Conservation (phyloP, 129 eudicot genomes). For the Glebionis coronaria region DNA sequence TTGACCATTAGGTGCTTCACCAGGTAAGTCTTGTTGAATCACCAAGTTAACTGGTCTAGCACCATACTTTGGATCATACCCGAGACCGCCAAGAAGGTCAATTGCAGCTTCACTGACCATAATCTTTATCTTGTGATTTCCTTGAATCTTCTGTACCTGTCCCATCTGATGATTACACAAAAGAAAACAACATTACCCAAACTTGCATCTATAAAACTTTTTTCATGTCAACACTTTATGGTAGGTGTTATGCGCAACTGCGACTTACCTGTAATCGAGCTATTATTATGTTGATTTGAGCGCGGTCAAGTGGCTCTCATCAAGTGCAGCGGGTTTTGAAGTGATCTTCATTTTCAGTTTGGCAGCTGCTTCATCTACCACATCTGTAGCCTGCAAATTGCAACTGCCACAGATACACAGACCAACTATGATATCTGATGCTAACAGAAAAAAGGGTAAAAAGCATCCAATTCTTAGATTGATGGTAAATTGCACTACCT, state of each 20-base stretch:
- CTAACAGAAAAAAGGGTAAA: background rate
- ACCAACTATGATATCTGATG: conserved; percentile 4
- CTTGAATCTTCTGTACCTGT: conserved; percentile 76
- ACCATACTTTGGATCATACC: conserved; percentile 95
- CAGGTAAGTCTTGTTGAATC: conserved; percentile 86
- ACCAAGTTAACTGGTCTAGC: conserved; percentile 98
- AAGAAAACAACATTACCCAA: background rate
- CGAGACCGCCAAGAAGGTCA: conserved; percentile 34
- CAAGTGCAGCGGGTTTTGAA: conserved; percentile 94
- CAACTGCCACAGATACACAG: conserved; percentile 21
- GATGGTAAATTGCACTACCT: conserved; percentile 36
- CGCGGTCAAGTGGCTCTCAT: conserved; percentile 96
- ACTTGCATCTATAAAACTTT: background rate
- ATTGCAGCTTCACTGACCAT: conserved; percentile 16
- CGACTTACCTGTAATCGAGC: conserved; percentile 54
- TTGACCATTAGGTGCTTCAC: too few species aligned
- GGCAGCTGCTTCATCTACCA: conserved; percentile 98
- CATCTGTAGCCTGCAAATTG: conserved; percentile 98
- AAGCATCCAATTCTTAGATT: background rate
- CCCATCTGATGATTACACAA: conserved; percentile 39
- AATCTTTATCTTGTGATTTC: conserved; percentile 55
- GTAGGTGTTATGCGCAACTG: background rate
- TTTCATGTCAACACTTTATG: background rate
- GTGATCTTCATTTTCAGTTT: conserved; percentile 98
- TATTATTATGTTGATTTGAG: conserved; percentile 72